Evolutionary conservation across 2,329 filamentous ascomycete species (phyloP).

Genomic region (Diplodia mutila): DNA sequence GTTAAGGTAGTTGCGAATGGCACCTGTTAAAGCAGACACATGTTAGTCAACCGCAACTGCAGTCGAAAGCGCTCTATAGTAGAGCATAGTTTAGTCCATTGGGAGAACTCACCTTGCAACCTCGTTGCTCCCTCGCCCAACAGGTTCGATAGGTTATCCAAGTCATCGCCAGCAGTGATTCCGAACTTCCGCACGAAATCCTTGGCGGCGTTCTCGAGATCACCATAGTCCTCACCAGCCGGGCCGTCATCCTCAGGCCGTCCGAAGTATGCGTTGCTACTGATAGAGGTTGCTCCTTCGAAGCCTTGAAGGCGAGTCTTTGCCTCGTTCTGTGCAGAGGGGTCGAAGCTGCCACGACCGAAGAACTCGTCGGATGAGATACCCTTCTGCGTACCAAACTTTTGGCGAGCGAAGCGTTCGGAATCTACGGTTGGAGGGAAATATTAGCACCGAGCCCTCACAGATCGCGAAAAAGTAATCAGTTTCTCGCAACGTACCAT

Average conservation of each 20-base stretch:
- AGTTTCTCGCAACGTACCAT: conserved; percentile 52
- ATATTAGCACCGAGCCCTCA: not conserved
- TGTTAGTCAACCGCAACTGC: not conserved
- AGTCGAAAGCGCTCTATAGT: not conserved
- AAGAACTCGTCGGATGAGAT: conserved; percentile 99
- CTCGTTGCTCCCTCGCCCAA: conserved; percentile 83
- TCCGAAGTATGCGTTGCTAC: conserved; percentile 96
- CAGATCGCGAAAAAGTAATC: not conserved
- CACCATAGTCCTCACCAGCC: conserved; percentile 74
- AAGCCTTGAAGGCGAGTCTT: conserved; percentile 88
- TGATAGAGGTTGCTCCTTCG: conserved; percentile 89
- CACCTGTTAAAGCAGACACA: conserved; percentile 28
- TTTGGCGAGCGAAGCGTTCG: conserved; percentile 79
- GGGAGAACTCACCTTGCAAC: conserved; percentile 63
- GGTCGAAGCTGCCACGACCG: conserved; percentile 84
- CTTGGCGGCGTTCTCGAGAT: conserved; percentile 90
- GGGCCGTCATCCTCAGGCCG: conserved; percentile 79
- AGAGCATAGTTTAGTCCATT: not conserved
- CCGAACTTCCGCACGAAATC: conserved; percentile 96
- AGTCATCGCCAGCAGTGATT: conserved; percentile 90
- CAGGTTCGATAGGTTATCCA: conserved; percentile 84
- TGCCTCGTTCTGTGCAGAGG: conserved; percentile 78
- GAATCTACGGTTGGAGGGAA: conserved; percentile 42
- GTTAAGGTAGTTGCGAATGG: conserved; percentile 46
- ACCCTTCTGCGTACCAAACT: conserved; percentile 91